phyloP scores from a whole-genome alignment of 164 flowering plant genomes.

The Pachysandra terminalis region DNA sequence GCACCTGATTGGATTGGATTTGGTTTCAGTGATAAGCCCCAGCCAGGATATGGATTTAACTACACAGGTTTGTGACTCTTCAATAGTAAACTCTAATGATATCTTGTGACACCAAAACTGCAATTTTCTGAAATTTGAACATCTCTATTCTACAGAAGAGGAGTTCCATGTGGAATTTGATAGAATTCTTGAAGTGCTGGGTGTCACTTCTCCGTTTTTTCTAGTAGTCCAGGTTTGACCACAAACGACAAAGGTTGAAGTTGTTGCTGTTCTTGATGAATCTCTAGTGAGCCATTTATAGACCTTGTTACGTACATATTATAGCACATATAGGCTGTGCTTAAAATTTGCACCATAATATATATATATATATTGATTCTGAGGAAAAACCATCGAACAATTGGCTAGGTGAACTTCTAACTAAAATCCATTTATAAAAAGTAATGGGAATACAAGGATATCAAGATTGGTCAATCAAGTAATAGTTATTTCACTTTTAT shows the following conservation, averaged over 20 bases:
- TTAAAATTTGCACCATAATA: too few species aligned
- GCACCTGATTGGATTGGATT: conserved; percentile 99
- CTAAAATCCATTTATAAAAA: too few species aligned
- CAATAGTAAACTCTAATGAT: not conserved
- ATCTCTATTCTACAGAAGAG: conserved; percentile 51
- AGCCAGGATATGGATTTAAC: conserved; percentile 86
- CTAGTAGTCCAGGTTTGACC: conserved; percentile 82
- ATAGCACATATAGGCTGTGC: too few species aligned
- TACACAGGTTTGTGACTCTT: conserved; percentile 62
- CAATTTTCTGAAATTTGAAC: conserved; percentile 10
- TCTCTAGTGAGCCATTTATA: not conserved
- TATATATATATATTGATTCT: too few species aligned
- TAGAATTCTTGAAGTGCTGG: conserved; percentile 60
- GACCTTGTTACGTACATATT: too few species aligned
- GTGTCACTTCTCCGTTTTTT: conserved; percentile 63
- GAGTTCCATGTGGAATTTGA: conserved; percentile 87
- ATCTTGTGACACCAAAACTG: not conserved
- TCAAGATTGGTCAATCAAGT: not conserved
- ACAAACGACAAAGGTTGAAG: not conserved
- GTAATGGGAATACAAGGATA: too few species aligned
- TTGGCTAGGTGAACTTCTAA: too few species aligned
- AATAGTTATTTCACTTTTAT: not conserved
- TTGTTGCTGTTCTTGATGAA: not conserved
- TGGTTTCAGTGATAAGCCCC: conserved; percentile 98
- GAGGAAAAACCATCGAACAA: too few species aligned